Base-by-base conservation (phyloP, 2,329 filamentous ascomycete genomes). In the Ceratocystiopsis brevicomis region DNA sequence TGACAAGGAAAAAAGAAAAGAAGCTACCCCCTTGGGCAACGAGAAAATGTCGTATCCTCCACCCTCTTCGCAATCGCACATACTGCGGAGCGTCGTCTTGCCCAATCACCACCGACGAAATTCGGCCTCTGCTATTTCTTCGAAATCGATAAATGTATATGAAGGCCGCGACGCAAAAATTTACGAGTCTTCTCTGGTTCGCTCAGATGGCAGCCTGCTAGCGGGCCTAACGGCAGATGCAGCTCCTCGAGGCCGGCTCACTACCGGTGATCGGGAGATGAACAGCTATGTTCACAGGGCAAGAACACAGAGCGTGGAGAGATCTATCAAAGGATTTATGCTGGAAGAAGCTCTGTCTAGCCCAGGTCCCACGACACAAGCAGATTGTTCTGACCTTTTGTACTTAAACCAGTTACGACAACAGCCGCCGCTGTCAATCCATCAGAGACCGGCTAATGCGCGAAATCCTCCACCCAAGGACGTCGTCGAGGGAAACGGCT, bases 51-150 rank as follows among this genome's bases (percentile, higher is more conserved):
- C 44, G 9, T 54, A 53, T 34, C 56, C 56, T 2, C 56, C 56
- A 1, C 53, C 54, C 0, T 53, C 57, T 15, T 59, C 58, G 8
- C 52, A 55, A 19, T 55, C 56, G 11, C 54, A 53, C 13, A 53
- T 51, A 40, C 40, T 59, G 30, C 53, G 52, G n/a, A 51, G 50
- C 13, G 44, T 41, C 21, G 45, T 48, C 1, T 39, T 44, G 11
- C 38, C 30, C 6, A 41, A 41, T 18, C 47, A 51, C 18, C 40
- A 33, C 16, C 51, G 52, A 1, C 52, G 49, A 18, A 52, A 51
- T 15, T 49, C 50, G 1, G 37, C 37, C 5, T 42, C 48, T 2
- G 34, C 43, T 10, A 17, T 44, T 13, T 16, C 43, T 4, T 18
- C 35, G 2, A 8, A 30, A 30, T 21, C 19, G 6, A 21, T 21